Evolutionary conservation across 2,329 filamentous ascomycete genomes (phyloP), one percentile per base, ranked within the genome.

Genomic region (Curvularia spicifera): DNA sequence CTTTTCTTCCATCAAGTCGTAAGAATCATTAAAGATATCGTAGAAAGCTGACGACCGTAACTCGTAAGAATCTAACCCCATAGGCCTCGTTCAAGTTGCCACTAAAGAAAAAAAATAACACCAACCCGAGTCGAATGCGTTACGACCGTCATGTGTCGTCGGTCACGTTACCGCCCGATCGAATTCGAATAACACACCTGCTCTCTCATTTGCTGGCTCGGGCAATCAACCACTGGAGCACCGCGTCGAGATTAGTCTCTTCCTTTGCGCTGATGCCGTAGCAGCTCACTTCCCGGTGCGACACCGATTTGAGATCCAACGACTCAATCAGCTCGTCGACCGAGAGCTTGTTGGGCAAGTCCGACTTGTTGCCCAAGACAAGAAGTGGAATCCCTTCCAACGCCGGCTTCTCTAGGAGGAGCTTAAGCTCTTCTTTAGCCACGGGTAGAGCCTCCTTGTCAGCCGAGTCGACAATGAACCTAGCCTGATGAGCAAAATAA

Each of bases 261-360:
- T 98, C 94, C 79, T 98, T 98, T 60, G 94, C 95, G 77, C 93
- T 97, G 80, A 99, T 97, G 61, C 94, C 94, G 78, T 99, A 99
- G 81, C 95, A 98, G 80, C 92, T 97, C 69, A 99, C 94, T 78
- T 99, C 95, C 54, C 95, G 91, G 71, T 92, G 89, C 59, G 89
- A 90, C 76, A 99, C 93, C 68, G 87, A 87, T 77, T 95, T 96
- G 57, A 99, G 85, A 70, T 97, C 89, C 79, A 99, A 85, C 63
- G 89, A 89, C 60, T 97, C 94, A 80, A 99, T 98, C 74, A 99
- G 80, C 78, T 98, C 93, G 76, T 99, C 95, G 42, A 98, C 94
- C 29, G 90, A 91, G 63, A 97, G 81, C 79, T 94, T 96, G 72
- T 92, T 86, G n/a, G 89, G 87, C 51, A 99, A 86, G 76, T 99